Conservation (phyloP, 352 stramenopile species). For the Phytophthora citricola region DNA sequence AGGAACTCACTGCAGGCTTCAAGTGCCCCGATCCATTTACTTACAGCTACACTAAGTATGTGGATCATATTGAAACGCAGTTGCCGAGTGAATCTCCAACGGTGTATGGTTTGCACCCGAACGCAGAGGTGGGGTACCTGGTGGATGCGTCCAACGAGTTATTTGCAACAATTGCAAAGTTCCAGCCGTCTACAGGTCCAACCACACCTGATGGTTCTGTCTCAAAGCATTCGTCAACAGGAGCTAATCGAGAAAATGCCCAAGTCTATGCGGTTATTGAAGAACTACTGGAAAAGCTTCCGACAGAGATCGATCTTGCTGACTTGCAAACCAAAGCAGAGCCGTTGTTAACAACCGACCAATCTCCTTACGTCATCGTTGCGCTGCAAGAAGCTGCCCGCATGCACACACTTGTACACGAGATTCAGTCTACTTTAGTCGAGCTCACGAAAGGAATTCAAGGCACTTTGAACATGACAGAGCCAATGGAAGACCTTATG, state of each 20-base stretch:
- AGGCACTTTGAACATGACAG: constrained; percentile 88
- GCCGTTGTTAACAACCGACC: constrained; percentile 61
- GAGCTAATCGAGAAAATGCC: constrained; percentile 29
- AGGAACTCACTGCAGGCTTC: constrained; percentile 76
- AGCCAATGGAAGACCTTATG: constrained; percentile 90
- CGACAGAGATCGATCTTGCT: constrained; percentile 61
- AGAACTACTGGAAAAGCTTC: constrained; percentile 63
- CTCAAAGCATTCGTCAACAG: constrained; percentile 21
- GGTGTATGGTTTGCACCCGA: constrained; percentile 80
- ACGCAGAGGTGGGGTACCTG: constrained; percentile 83
- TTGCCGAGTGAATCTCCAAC: constrained; percentile 70
- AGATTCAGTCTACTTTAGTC: constrained; percentile 67
- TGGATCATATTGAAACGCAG: constrained; percentile 78
- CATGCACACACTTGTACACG: constrained; percentile 71
- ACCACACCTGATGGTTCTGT: constrained; percentile 30
- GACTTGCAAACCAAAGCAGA: constrained; percentile 59
- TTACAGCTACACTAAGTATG: constrained; percentile 94
- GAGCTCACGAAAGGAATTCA: constrained; percentile 86
- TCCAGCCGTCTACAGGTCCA: constrained; percentile 85
- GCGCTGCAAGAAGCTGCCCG: constrained; percentile 82
- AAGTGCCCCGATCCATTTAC: constrained; percentile 70
- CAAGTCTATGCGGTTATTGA: constrained; percentile 61
- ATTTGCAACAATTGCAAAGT: constrained; percentile 86
- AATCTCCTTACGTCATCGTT: constrained; percentile 86
- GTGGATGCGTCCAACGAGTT: constrained; percentile 82